Base-by-base conservation (phyloP, 306 rosid species). In the Astragalus membranaceus region DNA sequence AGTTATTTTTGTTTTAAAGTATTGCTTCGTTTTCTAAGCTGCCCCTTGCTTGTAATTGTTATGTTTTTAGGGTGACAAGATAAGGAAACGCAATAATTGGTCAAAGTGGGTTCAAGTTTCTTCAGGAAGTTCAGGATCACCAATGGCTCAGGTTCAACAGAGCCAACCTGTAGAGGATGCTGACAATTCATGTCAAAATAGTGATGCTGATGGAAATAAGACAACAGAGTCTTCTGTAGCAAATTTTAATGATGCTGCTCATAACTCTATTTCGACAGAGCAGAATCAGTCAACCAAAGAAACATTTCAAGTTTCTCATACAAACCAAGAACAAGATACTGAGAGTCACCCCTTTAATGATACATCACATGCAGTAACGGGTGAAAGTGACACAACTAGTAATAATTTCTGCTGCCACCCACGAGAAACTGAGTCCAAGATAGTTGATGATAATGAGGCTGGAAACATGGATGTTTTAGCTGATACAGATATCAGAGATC, bases 21-120 rank as follows among this genome's bases (percentile, higher is more conserved):
- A 14, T 72, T 55, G 33, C 39, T 70, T 64, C 70, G n/a, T 69
- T 72, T 69, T 36, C 62, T 20, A 37, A 62, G 43, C 70, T 72
- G 23, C 67, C 41, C 29, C 58, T 43, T 62, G 48, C 61, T 26
- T 26, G 30, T 29, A 17, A 55, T 58, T 74, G 30, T 80, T 66
- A 15, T 65, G 57, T 37, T 72, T 64, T 5, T 67, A 94, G 97
- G 97, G 83, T 68, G 85, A 86, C 79, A 91, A 75, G 87, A 83
- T 90, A 63, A 80, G 99, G 85, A 86, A 83, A 64, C 81, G 79
- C 17, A 77, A 84, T 70, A 79, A 76, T 76, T 94, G 99, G 99
- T 76, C 80, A 63, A 94, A 84, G 73, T 94, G 97, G 96, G 74
- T 88, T 77, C 79, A 59, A 61, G 80, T 65, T 73, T 79, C 85